These are phyloP conservation scores for Talaromyces sp. DNA, from an alignment of 2,329 filamentous ascomycete genomes.

Conservation along the genomic window DNA sequence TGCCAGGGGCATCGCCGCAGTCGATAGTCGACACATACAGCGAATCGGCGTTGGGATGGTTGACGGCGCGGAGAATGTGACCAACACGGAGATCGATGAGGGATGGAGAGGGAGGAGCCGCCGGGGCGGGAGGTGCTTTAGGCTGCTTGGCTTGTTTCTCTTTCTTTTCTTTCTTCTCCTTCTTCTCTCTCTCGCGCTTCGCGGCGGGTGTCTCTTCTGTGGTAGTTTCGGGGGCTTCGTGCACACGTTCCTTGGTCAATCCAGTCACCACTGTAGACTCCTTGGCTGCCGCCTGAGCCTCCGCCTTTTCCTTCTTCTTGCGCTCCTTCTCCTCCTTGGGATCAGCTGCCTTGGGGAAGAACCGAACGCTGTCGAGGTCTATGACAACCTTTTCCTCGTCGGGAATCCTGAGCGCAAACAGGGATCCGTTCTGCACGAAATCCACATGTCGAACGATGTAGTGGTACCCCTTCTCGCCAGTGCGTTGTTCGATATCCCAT, in stretches of 20 bases:
- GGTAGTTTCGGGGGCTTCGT: constrained; percentile 44
- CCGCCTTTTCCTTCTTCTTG: constrained; percentile 87
- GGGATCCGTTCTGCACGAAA: constrained; percentile 84
- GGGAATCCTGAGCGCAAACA: constrained; percentile 65
- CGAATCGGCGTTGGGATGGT: constrained; percentile 94
- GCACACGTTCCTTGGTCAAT: constrained; percentile 50
- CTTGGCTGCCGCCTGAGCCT: constrained; percentile 39
- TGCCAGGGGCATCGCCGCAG: constrained; percentile 80
- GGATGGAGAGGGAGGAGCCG: constrained; percentile 73
- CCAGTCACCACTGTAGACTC: constrained; percentile 20
- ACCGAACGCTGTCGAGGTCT: constrained; percentile 74
- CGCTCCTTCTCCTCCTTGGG: constrained; percentile 94
- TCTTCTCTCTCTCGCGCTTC: constrained; percentile 31
- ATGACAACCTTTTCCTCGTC: constrained; percentile 73
- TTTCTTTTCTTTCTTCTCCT: constrained; percentile 65
- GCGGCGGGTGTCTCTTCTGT: constrained; percentile 26
- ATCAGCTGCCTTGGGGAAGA: constrained; percentile 83
- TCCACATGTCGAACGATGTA: constrained; percentile 89
- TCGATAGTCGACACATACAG: constrained; percentile 94
- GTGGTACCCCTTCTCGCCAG: constrained; percentile 82
- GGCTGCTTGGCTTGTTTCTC: constrained; percentile 88
- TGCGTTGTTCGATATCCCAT: constrained; percentile 83
- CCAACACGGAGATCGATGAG: constrained; percentile 95
- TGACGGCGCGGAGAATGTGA: constrained; percentile 92
- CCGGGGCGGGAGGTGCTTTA: constrained; percentile 64